Conservation (phyloP, 169 alveolate species). For the Amoebophrya sp. region DNA sequence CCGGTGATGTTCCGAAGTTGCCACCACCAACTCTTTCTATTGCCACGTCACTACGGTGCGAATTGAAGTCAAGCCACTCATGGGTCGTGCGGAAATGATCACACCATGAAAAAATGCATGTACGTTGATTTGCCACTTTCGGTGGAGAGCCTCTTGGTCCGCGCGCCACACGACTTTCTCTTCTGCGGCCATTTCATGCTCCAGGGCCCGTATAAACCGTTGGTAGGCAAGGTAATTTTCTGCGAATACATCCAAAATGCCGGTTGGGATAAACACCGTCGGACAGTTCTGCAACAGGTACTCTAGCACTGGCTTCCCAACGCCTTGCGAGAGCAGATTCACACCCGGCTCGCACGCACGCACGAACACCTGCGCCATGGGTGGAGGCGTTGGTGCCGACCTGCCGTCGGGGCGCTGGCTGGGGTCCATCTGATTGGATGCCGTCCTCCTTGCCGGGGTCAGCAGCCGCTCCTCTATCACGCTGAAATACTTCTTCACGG, state of each 20-base stretch:
- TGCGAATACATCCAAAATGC: background rate
- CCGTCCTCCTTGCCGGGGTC: no score
- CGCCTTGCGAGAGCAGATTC: background rate
- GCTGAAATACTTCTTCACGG: background rate
- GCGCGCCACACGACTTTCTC: background rate
- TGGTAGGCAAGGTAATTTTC: background rate
- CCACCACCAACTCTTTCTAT: no score
- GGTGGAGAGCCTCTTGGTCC: background rate
- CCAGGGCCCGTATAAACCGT: background rate
- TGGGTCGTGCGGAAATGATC: no score
- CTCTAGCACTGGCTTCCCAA: background rate
- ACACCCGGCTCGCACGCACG: background rate
- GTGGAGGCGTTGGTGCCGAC: no score
- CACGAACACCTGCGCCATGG: background rate
- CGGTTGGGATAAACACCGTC: background rate
- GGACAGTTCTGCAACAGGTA: background rate
- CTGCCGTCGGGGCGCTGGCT: no score
- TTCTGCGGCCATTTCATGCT: background rate
- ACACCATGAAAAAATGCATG: no score
- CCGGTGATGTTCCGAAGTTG: no score
- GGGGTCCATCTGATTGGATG: no score
- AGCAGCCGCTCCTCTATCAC: no score
- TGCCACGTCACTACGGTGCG: no score
- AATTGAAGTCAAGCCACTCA: no score
- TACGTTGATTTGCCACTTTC: constrained; percentile 1